Percentiles rank a stretch among this genome's conserved stretches.
phyloP scores from a whole-genome alignment of 768 basidiomycete species.

The Hysterangium stoloniferum region DNA sequence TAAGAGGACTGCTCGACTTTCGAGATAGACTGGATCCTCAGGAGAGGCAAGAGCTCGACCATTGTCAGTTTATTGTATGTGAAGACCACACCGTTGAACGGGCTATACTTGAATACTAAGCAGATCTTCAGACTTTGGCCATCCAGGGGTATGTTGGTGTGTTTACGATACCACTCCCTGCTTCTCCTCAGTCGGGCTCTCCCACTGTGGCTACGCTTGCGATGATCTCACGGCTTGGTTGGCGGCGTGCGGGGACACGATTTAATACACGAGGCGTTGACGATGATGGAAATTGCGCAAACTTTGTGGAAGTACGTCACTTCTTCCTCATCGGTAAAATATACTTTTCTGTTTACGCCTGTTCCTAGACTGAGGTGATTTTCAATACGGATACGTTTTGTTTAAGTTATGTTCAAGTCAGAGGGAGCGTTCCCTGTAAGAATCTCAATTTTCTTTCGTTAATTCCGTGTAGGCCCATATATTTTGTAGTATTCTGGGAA shows the following conservation, averaged over 20 bases:
- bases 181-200: slow-evolving; percentile 64
- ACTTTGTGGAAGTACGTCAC: slow-evolving; percentile 81
- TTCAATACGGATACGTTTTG: slow-evolving; percentile 82
- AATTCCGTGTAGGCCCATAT: neutral
- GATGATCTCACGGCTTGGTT: slow-evolving; percentile 81
- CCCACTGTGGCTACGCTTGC: slow-evolving; percentile 69
- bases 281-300: slow-evolving; percentile 90
- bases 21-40: slow-evolving; percentile 63
- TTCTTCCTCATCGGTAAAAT: slow-evolving; percentile 1
- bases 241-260: slow-evolving; percentile 93
- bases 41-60: slow-evolving; percentile 71
- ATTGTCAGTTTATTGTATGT: slow-evolving; percentile 77
- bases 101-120: slow-evolving; percentile 2
- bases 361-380: slow-evolving; percentile 73
- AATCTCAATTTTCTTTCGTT: slow-evolving; percentile 16
- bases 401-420: slow-evolving; percentile 88
- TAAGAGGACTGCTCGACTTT: slow-evolving; percentile 83
- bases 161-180: slow-evolving; percentile 70
- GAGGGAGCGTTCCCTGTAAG: slow-evolving; percentile 92
- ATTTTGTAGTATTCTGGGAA: slow-evolving; percentile 87
- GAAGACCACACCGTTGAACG: too few relatives aligned
- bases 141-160: slow-evolving; percentile 92
- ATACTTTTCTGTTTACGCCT: neutral
- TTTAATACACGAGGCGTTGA: slow-evolving; percentile 97
- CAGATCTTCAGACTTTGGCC: slow-evolving; percentile 55